A percentile compares a stretch with the other conserved stretches of the same genome.
Evolutionary conservation across 2,329 filamentous ascomycete species (phyloP).

Genomic region (Beauveria varroae): DNA sequence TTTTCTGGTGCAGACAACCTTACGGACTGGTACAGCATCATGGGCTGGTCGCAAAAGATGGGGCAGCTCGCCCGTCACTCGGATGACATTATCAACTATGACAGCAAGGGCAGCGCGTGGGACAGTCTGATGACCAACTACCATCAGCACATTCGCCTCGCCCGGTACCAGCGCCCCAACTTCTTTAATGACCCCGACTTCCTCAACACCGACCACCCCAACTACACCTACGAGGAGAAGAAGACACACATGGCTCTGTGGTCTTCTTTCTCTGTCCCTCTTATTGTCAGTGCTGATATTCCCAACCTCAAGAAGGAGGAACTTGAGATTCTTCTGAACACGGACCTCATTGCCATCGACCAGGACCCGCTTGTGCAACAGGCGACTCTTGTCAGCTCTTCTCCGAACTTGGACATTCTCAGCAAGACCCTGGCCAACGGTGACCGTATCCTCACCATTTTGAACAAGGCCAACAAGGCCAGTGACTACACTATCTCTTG

Average conservation of each 20-base stretch:
- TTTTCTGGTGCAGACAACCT: slow-evolving; percentile 28
- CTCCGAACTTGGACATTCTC: slow-evolving; percentile 35
- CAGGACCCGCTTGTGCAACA: slow-evolving; percentile 36
- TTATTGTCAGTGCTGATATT: slow-evolving; percentile 32
- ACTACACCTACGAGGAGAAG: slow-evolving; percentile 26
- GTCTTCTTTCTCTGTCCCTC: slow-evolving; percentile 27
- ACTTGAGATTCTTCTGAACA: slow-evolving; percentile 30
- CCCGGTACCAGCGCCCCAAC: slow-evolving; percentile 30
- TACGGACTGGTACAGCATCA: slow-evolving; percentile 37
- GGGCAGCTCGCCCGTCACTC: slow-evolving; percentile 39
- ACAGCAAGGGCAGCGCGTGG: slow-evolving; percentile 33
- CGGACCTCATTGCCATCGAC: slow-evolving; percentile 33
- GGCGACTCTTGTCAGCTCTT: slow-evolving; percentile 39
- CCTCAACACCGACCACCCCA: slow-evolving; percentile 28
- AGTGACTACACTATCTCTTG: slow-evolving; percentile 25
- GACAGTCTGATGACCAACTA: slow-evolving; percentile 42
- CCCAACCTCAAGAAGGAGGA: slow-evolving; percentile 26
- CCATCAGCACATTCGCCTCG: slow-evolving; percentile 32
- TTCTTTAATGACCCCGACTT: slow-evolving; percentile 33
- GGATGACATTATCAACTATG: slow-evolving; percentile 32
- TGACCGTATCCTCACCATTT: slow-evolving; percentile 37
- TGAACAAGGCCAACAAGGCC: slow-evolving; percentile 32
- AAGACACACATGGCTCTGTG: slow-evolving; percentile 29
- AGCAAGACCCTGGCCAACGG: slow-evolving; percentile 38
- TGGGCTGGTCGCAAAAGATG: slow-evolving; percentile 33